Evolutionary conservation across 495 filamentous ascomycete species (phyloP), one percentile per base, ranked within the genome.

Genomic region (Glonium stellatum): DNA sequence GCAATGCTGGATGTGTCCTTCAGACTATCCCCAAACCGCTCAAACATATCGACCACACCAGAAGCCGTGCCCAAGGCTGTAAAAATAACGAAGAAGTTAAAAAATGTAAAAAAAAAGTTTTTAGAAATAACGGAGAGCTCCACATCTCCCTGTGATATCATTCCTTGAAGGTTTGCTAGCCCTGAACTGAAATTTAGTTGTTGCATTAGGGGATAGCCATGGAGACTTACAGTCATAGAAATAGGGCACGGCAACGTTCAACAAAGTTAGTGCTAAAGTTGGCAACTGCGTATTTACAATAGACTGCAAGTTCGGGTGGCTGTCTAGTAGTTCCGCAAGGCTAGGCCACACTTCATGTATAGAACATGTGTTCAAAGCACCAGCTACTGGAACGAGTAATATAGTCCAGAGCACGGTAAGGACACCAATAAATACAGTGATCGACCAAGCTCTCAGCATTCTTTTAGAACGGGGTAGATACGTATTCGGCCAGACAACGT

Each of bases 71-170:
- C 90, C 47, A 95, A 87, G 25, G 95, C 83, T 1, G 93, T 96
- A 70, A 97, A 97, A 47, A 97, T 80, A 54, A 97, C 77, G 75
- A 99, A 99, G 22, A 97, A 84, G 75, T 99, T 99, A 82, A 97
- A 97, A 77, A 99, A 99, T 35, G 87, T 90, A 73, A 97, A 99
- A 80, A 97, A 97, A 75, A 97, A 99, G 69, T 97, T 99, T 77
- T 99, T 99, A 58, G 90, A 95, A 69, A 97, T 91, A 42, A 90
- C 78, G 8, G 92, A 97, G 10, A 97, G 80, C 68, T 97, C 95
- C n/a, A 97, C 83, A 58, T 99, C 95, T 23, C 87, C 88, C 64
- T 88, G 89, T 0, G 93, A 97, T 54, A 93, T 87, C 87, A 96
- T 91, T 59, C 93, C 93, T 77, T 99, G 93, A 25, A 82, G 78